These are phyloP conservation scores for Aspergillus quadricinctus DNA, from an alignment of 2,329 filamentous ascomycete species.

Conservation along the genomic window DNA sequence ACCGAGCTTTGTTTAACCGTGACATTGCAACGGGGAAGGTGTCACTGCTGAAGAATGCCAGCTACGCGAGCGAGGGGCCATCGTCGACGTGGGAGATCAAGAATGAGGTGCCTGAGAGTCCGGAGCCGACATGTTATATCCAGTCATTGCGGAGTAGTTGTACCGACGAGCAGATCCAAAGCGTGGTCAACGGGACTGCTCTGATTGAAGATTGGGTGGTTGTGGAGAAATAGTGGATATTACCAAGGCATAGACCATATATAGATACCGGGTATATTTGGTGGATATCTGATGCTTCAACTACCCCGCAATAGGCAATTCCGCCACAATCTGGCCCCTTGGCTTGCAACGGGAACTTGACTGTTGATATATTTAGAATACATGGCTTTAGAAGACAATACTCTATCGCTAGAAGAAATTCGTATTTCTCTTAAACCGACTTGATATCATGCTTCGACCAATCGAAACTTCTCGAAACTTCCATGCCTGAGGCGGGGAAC, in stretches of 20 bases:
- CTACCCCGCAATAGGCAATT: slow-evolving; percentile 1
- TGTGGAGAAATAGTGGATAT: slow-evolving; percentile 20
- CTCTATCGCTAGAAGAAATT: not conserved
- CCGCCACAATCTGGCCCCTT: not conserved
- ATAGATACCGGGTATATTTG: not conserved
- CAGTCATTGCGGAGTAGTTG: slow-evolving; percentile 37
- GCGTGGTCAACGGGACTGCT: slow-evolving; percentile 44
- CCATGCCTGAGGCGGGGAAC: slow-evolving; percentile 11
- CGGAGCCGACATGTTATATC: slow-evolving; percentile 45
- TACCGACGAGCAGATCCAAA: slow-evolving; percentile 40
- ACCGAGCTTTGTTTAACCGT: slow-evolving; percentile 46
- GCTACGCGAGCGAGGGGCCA: slow-evolving; percentile 40
- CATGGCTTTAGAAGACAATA: not conserved
- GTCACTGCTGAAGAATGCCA: slow-evolving; percentile 29
- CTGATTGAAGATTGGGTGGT: slow-evolving; percentile 46
- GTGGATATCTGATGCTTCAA: not conserved
- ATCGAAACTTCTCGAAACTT: slow-evolving; percentile 38
- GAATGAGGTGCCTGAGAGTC: slow-evolving; percentile 39
- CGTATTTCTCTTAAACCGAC: not conserved
- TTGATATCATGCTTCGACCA: not conserved
- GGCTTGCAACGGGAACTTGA: no score
- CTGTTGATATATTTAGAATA: not conserved
- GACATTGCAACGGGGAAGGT: slow-evolving; percentile 54
- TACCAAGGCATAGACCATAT: not conserved
- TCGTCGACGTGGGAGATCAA: slow-evolving; percentile 42